Evolutionary conservation across 768 basidiomycete genomes (phyloP).

Genomic region (Pisolithus albus): DNA sequence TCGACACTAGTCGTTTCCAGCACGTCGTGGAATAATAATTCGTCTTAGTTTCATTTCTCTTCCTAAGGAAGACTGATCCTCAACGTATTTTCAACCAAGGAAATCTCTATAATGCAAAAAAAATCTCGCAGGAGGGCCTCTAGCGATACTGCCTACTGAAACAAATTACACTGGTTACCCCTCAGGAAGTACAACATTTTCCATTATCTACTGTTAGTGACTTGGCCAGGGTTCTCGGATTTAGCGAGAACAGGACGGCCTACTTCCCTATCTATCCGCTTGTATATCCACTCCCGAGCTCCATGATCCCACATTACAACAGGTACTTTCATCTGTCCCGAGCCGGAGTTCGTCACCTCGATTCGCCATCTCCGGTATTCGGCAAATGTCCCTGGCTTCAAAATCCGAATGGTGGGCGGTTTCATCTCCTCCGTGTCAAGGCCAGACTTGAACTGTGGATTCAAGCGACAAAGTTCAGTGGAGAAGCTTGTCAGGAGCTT

Average conservation of each 20-base stretch:
- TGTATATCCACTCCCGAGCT: constrained; percentile 11
- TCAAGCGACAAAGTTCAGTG: constrained; percentile 2
- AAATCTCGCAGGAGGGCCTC: no score
- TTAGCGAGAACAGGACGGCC: not conserved
- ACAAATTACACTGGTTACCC: no score
- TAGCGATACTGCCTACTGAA: no score
- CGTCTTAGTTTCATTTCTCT: not conserved
- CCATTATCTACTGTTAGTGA: not conserved
- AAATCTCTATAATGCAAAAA: no score
- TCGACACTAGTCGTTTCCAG: constrained; percentile 22
- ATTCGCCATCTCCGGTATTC: constrained; percentile 10
- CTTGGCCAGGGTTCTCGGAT: not conserved
- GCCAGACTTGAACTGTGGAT: not conserved
- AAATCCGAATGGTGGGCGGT: constrained; percentile 10
- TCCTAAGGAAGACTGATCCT: not conserved
- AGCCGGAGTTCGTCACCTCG: constrained; percentile 4
- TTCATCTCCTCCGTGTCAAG: constrained; percentile 1
- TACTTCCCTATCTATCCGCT: constrained; percentile 4
- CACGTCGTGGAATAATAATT: not conserved
- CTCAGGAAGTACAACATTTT: no score
- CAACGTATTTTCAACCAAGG: no score
- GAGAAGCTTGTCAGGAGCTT: not conserved
- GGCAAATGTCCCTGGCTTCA: constrained; percentile 13
- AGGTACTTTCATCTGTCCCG: constrained; percentile 15
- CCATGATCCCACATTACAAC: constrained; percentile 12